Conservation (phyloP, 2,329 filamentous ascomycete species). For the Aspergillus sp. region DNA sequence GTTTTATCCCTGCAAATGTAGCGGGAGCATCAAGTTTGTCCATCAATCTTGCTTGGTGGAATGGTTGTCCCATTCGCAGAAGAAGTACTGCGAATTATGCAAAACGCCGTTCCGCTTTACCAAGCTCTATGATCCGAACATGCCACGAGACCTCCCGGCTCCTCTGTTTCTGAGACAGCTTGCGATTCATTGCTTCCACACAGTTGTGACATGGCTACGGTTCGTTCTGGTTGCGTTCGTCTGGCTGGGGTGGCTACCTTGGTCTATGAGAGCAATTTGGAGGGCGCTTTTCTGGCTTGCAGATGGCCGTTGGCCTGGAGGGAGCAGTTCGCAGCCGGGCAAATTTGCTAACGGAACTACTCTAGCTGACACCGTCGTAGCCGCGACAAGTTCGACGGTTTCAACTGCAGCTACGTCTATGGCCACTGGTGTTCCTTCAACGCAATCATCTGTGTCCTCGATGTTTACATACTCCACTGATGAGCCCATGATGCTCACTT, state of each 20-base stretch:
- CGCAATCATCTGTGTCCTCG: slow-evolving; percentile 31
- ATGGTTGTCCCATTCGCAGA: slow-evolving; percentile 96
- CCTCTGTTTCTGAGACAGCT: slow-evolving; percentile 75
- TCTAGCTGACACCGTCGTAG: slow-evolving; percentile 12
- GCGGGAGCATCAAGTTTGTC: slow-evolving; percentile 95
- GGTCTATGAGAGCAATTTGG: slow-evolving; percentile 86
- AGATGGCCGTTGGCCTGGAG: slow-evolving; percentile 58
- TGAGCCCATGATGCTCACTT: slow-evolving; percentile 40
- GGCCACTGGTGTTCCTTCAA: slow-evolving; percentile 18
- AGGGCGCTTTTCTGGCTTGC: slow-evolving; percentile 90
- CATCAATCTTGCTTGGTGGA: slow-evolving; percentile 98
- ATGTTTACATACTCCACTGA: slow-evolving; percentile 35
- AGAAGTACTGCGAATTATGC: slow-evolving; percentile 98
- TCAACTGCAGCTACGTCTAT: slow-evolving; percentile 19
- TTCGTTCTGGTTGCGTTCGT: slow-evolving; percentile 71
- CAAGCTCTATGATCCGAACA: slow-evolving; percentile 89
- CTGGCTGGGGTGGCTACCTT: slow-evolving; percentile 84
- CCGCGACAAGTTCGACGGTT: slow-evolving; percentile 15
- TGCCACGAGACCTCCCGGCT: slow-evolving; percentile 76
- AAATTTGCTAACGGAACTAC: slow-evolving; percentile 21
- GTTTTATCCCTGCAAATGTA: slow-evolving; percentile 98
- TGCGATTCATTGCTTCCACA: slow-evolving; percentile 61
- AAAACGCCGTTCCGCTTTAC: slow-evolving; percentile 98
- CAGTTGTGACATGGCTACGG: slow-evolving; percentile 68
- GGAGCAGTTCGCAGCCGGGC: slow-evolving; percentile 16